Base-by-base conservation (phyloP, 768 basidiomycete genomes). In the Suillus lakei region DNA sequence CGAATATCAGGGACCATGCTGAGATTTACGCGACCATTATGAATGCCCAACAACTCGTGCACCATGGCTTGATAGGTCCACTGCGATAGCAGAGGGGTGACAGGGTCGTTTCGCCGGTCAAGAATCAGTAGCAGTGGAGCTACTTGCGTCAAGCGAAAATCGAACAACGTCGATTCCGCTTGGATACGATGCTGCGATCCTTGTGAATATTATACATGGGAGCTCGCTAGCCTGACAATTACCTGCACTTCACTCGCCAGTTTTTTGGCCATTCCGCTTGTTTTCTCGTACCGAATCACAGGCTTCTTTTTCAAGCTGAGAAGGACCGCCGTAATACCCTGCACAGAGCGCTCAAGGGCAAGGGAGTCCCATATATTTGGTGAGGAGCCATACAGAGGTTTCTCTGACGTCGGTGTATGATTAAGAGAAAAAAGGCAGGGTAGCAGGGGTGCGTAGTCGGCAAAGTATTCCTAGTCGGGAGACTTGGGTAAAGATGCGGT, bases 31-130 rank as follows among this genome's bases (percentile, higher is more conserved):
- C 98, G 86, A 23, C 97, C 97, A 73, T 98, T 99, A 67, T 92
- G 90, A 54, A 99, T 98, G 2, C 93, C 91, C 8, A 99, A 79
- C 16, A 98, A 82, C 75, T 99, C 98, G 72, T 99, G 98, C 0
- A 99, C 98, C 96, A 99, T 98, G 1, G 97, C 98, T 76, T 99
- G 97, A 79, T 99, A 99, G 30, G 98, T 99, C 98, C 98, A 99
- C 77, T 98, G 98, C 3, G 95, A 95, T 36, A 99, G 83, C 43
- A 99, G 80, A 5, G 98, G 98, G 0, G 98, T 99, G 6, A 99
- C 94, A 3, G 98, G 98, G 73, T 99, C 98, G 77, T 98, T 98
- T 68, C 97, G 84, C 67, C 98, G 86, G 79, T 99, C 98, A 63
- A 99, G 84, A 68, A 99, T 93, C 60, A 99, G 84, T 39, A 99